phyloP scores from a whole-genome alignment of 371 early-diverging fungal species.

The Globomyces sp. region DNA sequence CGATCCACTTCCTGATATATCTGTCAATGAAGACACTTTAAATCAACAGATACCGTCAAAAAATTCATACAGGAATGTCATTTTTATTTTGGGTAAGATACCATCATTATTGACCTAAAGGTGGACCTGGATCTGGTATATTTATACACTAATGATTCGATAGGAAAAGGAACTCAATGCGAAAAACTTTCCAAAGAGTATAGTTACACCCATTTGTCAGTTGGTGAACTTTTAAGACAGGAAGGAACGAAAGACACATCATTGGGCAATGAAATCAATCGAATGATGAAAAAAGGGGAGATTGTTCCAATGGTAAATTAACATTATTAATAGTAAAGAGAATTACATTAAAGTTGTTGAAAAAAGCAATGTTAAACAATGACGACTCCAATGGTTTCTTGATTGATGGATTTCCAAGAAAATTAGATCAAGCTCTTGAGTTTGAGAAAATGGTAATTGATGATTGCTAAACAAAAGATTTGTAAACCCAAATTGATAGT shows the following conservation, averaged over 20 bases:
- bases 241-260: conserved; percentile 55
- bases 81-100: conserved; percentile 15
- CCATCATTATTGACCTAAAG: conserved; percentile 44
- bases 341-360: conserved; percentile 21
- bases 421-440: conserved; percentile 18
- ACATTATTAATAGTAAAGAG: conserved; percentile 24
- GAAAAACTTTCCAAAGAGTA: conserved; percentile 8
- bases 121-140: conserved; percentile 23
- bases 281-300: conserved; percentile 59
- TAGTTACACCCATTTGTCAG: conserved; percentile 55
- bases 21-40: background rate
- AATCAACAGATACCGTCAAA: background rate
- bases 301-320: conserved; percentile 57
- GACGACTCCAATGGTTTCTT: conserved; percentile 4
- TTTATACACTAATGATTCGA: no score
- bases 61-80: background rate
- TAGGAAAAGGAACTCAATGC: conserved; percentile 18
- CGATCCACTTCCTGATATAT: background rate
- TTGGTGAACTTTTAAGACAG: conserved; percentile 71
- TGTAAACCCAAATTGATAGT: conserved; percentile 44
- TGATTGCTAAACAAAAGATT: conserved; percentile 26
- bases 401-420: conserved; percentile 17
- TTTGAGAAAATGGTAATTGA: conserved; percentile 16
- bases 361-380: conserved; percentile 14
- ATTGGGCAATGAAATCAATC: conserved; percentile 49